These are phyloP conservation scores for Agrostemma githago DNA, from an alignment of 148 eudicot genomes.

Conservation along the genomic window DNA sequence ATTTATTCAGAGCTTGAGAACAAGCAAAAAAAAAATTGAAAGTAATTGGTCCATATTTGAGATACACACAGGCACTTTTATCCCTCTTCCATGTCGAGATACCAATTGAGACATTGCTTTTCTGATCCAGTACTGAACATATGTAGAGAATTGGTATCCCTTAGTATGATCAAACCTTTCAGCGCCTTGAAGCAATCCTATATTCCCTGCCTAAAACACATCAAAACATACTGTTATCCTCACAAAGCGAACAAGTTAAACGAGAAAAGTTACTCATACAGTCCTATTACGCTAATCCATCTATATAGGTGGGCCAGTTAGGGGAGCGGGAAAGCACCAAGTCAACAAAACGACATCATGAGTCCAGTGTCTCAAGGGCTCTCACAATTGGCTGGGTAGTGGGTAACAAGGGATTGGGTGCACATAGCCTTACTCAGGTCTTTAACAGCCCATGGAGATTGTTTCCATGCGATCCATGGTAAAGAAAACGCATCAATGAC, in stretches of 20 bases:
- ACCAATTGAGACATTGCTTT: conserved; percentile 70
- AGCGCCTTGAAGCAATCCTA: conserved; percentile 85
- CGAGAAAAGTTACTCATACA: not conserved
- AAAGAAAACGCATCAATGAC: not conserved
- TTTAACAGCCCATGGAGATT: not conserved
- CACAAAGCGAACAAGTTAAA: not conserved
- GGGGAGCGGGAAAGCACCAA: not conserved
- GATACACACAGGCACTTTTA: conserved; percentile 63
- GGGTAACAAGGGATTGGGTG: not conserved
- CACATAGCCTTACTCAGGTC: not conserved
- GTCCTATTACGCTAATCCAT: not conserved
- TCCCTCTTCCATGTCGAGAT: conserved; percentile 65
- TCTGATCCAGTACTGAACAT: conserved; percentile 86
- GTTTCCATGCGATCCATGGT: not conserved
- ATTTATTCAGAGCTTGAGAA: conserved; percentile 1
- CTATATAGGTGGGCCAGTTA: not conserved
- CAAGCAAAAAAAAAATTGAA: not conserved
- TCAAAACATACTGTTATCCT: not conserved
- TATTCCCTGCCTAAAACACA: conserved; percentile 62
- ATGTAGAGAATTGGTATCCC: conserved; percentile 81
- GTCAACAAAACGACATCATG: not conserved
- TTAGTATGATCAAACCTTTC: conserved; percentile 77
- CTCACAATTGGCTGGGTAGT: not conserved
- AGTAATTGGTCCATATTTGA: not conserved
- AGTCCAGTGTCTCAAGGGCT: not conserved